Percentiles rank a stretch among this genome's conserved stretches.
These are phyloP conservation scores for Chimonanthus salicifolius DNA, from an alignment of 164 flowering plant genomes.

Conservation along the genomic window DNA sequence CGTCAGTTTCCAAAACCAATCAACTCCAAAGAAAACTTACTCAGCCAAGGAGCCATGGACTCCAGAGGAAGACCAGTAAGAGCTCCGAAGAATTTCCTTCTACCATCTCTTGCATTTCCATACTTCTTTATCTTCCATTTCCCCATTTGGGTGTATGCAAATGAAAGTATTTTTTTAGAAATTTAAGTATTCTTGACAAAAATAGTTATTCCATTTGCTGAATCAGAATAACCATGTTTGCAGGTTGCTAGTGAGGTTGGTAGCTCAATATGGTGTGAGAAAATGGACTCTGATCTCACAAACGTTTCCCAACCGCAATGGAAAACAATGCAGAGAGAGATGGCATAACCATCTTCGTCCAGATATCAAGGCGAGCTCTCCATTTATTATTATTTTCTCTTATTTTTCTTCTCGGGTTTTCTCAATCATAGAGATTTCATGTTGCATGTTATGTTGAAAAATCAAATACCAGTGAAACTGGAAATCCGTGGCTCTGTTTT, in stretches of 20 bases:
- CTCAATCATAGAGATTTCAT: not conserved
- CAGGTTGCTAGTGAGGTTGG: slow-evolving; percentile 34
- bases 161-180: no score
- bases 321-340: slow-evolving; percentile 59
- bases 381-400: not conserved
- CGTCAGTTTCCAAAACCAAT: not conserved
- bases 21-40: not conserved
- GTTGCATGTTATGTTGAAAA: slow-evolving; percentile 1
- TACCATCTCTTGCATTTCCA: not conserved
- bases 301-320: slow-evolving; percentile 32
- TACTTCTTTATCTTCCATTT: no score
- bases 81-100: not conserved
- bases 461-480: not conserved
- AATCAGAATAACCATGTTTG: not conserved
- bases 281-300: slow-evolving; percentile 42
- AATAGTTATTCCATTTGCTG: not conserved
- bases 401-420: not conserved
- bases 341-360: slow-evolving; percentile 56
- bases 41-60: slow-evolving; percentile 35
- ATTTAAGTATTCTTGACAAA: no score
- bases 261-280: slow-evolving; percentile 28
- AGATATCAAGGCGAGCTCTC: slow-evolving; percentile 33
- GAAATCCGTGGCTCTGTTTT: not conserved
- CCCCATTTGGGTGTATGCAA: no score
- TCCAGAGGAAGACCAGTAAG: slow-evolving; percentile 35